Evolutionary conservation across 176 grass and related monocot species (phyloP), one percentile per base, ranked within the genome.

Genomic region (Oryza rufipogon): DNA sequence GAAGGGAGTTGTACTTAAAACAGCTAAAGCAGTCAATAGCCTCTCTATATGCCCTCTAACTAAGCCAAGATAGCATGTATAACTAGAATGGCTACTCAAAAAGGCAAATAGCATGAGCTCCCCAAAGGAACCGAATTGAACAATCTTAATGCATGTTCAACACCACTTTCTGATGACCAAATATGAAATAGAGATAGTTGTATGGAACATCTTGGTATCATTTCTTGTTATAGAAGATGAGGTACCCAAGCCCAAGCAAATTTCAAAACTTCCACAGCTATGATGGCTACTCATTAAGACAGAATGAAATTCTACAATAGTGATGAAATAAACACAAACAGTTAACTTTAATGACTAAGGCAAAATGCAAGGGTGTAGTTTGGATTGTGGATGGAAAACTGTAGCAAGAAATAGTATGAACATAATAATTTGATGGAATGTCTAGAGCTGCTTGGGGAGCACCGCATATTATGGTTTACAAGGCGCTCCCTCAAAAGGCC

Each of bases 201-300:
- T 0, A 6, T 4, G 23, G 12, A 85, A 67, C 65, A 66, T 52
- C 12, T 46, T 33, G 44, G 51, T 66, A 33, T 16, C 65, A 52
- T 38, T 73, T 25, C 16, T 64, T 8, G 22, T 22, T 45, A 70
- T 17, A n/a, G 52, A 32, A 60, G 17, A 72, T 49, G 1, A 39
- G 17, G 38, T 15, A 23, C 76, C 36, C 2, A 61, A 22, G 20
- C 58, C 58, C 10, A 74, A 11, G 36, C 36, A 47, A 46, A 16
- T 81, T 69, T 30, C 28, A 12, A 69, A 47, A 22, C 13, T 13
- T 84, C 32, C 32, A 80, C 6, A 75, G 64, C 87, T 66, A 84
- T 47, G 73, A 89, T 68, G 70, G 68, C 63, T 89, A 84, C 81
- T 89, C 87, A 80, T 75, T 44, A 74, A 84, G 81, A 47, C 70